A percentile compares a stretch with the other conserved stretches of the same genome.
These are phyloP conservation scores for Arthrobotrys conoides DNA, from an alignment of 2,329 filamentous ascomycete species.

Conservation along the genomic window DNA sequence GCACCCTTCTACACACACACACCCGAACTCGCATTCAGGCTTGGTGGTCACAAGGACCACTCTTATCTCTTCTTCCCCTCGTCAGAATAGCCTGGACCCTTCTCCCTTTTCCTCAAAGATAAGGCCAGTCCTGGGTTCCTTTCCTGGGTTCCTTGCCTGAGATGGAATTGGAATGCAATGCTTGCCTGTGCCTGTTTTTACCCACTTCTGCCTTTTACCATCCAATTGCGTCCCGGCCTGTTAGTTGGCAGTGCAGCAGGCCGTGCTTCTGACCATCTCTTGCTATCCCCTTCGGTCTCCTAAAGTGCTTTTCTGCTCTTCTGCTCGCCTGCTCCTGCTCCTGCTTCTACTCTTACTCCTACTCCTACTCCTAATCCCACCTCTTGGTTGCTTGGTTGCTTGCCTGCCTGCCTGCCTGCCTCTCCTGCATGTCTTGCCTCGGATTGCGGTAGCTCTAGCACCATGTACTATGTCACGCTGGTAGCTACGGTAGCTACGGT, in stretches of 20 bases:
- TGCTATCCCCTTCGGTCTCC: neutral
- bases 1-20: neutral
- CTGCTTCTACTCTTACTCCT: neutral
- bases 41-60: conserved; percentile 48
- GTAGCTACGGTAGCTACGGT: conserved; percentile 5
- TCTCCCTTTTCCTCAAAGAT: conserved; percentile 33
- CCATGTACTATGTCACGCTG: neutral
- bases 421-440: conserved; percentile 56
- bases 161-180: conserved; percentile 37
- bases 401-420: neutral
- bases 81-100: conserved; percentile 29
- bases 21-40: conserved; percentile 37
- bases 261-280: conserved; percentile 37
- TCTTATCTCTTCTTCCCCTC: conserved; percentile 31
- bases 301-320: conserved; percentile 26
- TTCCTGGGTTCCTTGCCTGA: conserved; percentile 45
- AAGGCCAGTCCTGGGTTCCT: conserved; percentile 27
- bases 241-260: conserved; percentile 52
- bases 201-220: conserved; percentile 55
- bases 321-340: conserved; percentile 13
- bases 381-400: neutral
- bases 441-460: conserved; percentile 25
- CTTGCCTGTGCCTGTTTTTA: conserved; percentile 42
- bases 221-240: conserved; percentile 53
- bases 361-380: neutral